These are phyloP conservation scores for Penicillium glabrum DNA, from an alignment of 2,329 filamentous ascomycete species.

Conservation along the genomic window DNA sequence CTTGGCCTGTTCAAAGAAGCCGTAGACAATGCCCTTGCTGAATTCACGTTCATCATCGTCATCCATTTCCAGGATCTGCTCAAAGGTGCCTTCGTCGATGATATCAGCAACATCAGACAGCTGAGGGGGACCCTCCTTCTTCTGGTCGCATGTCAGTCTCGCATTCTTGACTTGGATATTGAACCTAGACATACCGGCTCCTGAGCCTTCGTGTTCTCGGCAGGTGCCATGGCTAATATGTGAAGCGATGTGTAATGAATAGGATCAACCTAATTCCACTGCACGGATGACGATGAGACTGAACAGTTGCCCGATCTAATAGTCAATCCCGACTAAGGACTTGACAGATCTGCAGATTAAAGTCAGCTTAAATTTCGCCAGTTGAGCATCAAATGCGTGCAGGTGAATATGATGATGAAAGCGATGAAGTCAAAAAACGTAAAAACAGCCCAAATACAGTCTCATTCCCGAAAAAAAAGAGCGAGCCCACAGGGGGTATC, in stretches of 20 bases:
- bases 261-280: conserved; percentile 5
- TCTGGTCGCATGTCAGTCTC: neutral
- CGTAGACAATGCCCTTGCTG: conserved; percentile 81
- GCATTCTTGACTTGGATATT: neutral
- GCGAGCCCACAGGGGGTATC: neutral
- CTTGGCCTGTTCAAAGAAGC: conserved; percentile 90
- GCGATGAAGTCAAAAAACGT: neutral
- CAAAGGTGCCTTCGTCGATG: conserved; percentile 79
- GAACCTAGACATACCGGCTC: conserved; percentile 21
- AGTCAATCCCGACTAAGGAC: neutral
- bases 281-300: conserved; percentile 5
- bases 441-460: neutral
- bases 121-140: conserved; percentile 44
- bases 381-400: neutral
- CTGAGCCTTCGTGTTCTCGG: conserved; percentile 27
- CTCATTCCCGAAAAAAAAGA: neutral
- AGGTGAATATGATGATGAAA: neutral
- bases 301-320: conserved; percentile 3
- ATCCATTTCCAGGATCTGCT: conserved; percentile 98
- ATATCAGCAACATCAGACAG: conserved; percentile 68
- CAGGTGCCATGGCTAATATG: conserved; percentile 26
- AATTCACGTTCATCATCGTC: conserved; percentile 86
- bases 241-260: conserved; percentile 1
- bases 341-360: neutral
- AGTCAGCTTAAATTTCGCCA: neutral